phyloP scores from a whole-genome alignment of 176 grass and related monocot species.

The Typha latifolia region DNA sequence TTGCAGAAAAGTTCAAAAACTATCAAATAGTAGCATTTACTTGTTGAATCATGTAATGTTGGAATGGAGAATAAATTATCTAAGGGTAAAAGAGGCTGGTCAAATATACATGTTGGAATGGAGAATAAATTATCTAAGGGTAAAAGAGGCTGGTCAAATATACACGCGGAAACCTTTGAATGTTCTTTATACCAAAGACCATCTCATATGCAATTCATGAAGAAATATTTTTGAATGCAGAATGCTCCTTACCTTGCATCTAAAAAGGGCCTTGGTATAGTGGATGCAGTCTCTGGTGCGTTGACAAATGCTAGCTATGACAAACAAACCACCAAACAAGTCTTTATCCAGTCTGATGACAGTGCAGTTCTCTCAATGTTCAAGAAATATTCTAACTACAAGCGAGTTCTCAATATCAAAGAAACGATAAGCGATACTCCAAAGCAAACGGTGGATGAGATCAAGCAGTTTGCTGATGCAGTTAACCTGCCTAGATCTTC shows the following conservation, averaged over 20 bases:
- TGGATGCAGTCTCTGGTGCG: conserved; percentile 53
- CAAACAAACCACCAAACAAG: conserved; percentile 41
- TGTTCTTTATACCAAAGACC: too few species aligned
- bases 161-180: too few species aligned
- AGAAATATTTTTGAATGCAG: conserved; percentile 15
- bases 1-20: too few species aligned
- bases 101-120: too few species aligned
- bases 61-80: too few species aligned
- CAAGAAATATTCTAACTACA: conserved; percentile 43
- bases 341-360: conserved; percentile 74
- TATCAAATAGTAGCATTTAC: too few species aligned
- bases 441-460: conserved; percentile 41
- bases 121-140: too few species aligned
- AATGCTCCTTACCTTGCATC: conserved; percentile 63
- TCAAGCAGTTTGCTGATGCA: conserved; percentile 37
- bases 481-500: conserved; percentile 47
- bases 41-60: too few species aligned
- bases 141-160: too few species aligned
- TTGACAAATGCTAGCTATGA: conserved; percentile 66
- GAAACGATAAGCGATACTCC: conserved; percentile 39
- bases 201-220: not conserved
- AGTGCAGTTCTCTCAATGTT: conserved; percentile 52
- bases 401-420: conserved; percentile 44
- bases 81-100: too few species aligned
- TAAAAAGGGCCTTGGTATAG: conserved; percentile 52